Base-by-base conservation (phyloP, 2,329 filamentous ascomycete genomes). In the Aspergillus sp. region DNA sequence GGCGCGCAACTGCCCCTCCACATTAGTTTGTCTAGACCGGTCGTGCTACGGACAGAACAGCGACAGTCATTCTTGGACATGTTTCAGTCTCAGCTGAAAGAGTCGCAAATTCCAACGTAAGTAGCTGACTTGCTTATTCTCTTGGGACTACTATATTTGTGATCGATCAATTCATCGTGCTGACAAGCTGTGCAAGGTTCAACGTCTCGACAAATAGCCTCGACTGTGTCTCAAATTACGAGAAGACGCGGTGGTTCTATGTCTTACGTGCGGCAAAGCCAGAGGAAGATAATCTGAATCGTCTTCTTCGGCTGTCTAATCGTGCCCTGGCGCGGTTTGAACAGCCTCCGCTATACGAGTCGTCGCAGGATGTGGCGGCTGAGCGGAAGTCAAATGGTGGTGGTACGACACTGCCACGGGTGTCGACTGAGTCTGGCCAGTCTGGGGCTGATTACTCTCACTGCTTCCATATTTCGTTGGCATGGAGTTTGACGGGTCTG, bases 391-490 rank as follows among this genome's bases (percentile, higher is more conserved):
- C 42, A 19, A 44, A 38, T 25, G n/a, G n/a, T 15, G 17, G 10
- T 38, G 42, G 21, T 53, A 52, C 41, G 50, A n/a, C 10, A 10
- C 39, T 32, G 17, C 47, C 15, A 15, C 36, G 5, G 25, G 8
- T 42, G 11, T 13, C 11, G 6, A 19, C 19, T 17, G 54, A 30
- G 11, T 44, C 30, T 30, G 32, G 27, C 17, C 66, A 68, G 10
- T 23, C 58, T 21, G 36, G 68, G 7, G 58, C 69, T 36, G 82
- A 86, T 66, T 73, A 75, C 57, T 82, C 83, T 4, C 74, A 82
- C 52, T 86, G 84, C 21, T 97, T 97, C 71, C 95, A 99, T 75
- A 80, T 98, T 61, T 96, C 92, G 49, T 86, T 99, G 58, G 95
- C 89, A 0, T 98, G 94, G 95, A 89, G 85, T 1, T 82, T 94